Base-by-base conservation (phyloP, 768 basidiomycete species). In the Suillus sp. region DNA sequence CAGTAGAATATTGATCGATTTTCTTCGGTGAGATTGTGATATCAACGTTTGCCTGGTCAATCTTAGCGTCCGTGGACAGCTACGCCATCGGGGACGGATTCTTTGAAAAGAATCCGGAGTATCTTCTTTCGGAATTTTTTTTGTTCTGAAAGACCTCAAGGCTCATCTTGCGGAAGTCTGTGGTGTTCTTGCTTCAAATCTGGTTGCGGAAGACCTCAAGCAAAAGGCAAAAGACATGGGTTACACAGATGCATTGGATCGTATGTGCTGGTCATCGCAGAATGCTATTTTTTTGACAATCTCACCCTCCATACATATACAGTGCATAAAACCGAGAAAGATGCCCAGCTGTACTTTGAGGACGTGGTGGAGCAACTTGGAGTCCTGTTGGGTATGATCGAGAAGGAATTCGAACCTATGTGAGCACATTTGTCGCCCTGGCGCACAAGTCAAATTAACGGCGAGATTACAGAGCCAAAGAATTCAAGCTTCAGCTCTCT, bases 401-500 rank as follows among this genome's bases (percentile, higher is more conserved):
- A 63, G 16, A 60, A 65, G 38, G 25, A 69, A 51, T 69, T 67
- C 42, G 45, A 69, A 40, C 58, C 64, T 3, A 69, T 35, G 69
- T 66, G 51, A 48, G 69, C 60, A 37, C 43, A 7, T 22, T 61
- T 8, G 5, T 43, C 30, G 11, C 13, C 5, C 25, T 56, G 22
- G 1, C n/a, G 14, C 56, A 8, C 32, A 34, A 34, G 32, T 35
- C 16, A 30, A 0, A 34, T 53, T 57, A 22, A 37, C 4, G 3
- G 16, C 35, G 14, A 56, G 34, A 16, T 48, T 54, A 16, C 50
- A 70, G 69, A 30, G 64, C 64, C 27, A 57, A 64, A 22, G 48
- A 61, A 25, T 53, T 70, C 16, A 60, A 48, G 47, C 61, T 69
- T 22, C 56, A 62, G n/a, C 48, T 59, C 25, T 58, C 61, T 10